Evolutionary conservation across 805 yeast genomes (phyloP).

Genomic region (Cyberlindnera amylophila): DNA sequence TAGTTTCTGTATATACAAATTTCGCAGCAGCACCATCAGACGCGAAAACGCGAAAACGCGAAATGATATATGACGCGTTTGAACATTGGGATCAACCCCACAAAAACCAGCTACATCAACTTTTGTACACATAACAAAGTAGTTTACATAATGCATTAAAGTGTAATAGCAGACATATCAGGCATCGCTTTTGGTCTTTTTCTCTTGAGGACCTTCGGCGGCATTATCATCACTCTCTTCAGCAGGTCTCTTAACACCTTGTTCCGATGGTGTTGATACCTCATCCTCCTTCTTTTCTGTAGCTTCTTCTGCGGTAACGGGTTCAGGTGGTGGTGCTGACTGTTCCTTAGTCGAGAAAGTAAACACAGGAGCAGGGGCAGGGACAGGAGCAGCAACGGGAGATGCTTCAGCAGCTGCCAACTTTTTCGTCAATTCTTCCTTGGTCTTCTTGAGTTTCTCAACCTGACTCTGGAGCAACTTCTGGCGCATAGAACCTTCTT

Average conservation of each 20-base stretch:
- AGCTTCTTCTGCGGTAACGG: no score
- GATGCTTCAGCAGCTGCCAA: constrained; percentile 1
- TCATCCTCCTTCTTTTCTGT: no score
- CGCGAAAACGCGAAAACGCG: no score
- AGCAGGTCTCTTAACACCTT: constrained; percentile 24
- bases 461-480: constrained; percentile 41
- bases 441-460: constrained; percentile 33
- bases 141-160: neutral
- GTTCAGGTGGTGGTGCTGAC: neutral
- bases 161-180: constrained; percentile 1
- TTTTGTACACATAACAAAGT: neutral
- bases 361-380: no score
- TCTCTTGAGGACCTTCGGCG: constrained; percentile 30
- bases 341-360: no score
- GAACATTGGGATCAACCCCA: no score
- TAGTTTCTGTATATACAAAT: no score
- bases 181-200: constrained; percentile 22
- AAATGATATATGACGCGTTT: no score
- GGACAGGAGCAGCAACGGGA: neutral
- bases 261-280: constrained; percentile 6
- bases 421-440: constrained; percentile 31
- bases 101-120: no score
- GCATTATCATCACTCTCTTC: constrained; percentile 6
- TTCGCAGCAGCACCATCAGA: no score
- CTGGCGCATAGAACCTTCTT: constrained; percentile 35